phyloP scores from a whole-genome alignment of 2,329 filamentous ascomycete genomes.

The Trichophaea hybrida region DNA sequence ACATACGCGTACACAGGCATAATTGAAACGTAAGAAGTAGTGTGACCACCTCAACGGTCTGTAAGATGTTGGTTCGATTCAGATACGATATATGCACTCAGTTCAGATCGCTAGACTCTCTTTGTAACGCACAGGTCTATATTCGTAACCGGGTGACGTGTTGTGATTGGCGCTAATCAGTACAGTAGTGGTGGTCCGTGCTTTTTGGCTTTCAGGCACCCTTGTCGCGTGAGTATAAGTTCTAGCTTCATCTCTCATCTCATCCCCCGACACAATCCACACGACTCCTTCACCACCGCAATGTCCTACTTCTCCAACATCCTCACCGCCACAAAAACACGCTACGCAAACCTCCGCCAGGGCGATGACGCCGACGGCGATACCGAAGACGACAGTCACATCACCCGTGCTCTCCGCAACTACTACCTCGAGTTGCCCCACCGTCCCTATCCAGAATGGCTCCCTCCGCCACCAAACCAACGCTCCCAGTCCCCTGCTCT shows the following conservation, averaged over 20 bases:
- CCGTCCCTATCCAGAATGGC: slow-evolving; percentile 66
- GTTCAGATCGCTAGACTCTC: too few species aligned
- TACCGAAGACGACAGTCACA: slow-evolving; percentile 80
- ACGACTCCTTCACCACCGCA: background rate
- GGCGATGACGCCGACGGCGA: slow-evolving; percentile 53
- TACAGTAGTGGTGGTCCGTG: background rate
- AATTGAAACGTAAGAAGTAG: too few species aligned
- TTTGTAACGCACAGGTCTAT: too few species aligned
- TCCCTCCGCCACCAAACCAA: slow-evolving; percentile 64
- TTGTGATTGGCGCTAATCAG: too few species aligned
- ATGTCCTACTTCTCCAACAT: slow-evolving; percentile 24
- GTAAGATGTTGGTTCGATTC: too few species aligned
- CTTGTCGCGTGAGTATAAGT: background rate
- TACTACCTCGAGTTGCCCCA: slow-evolving; percentile 79
- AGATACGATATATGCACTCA: too few species aligned
- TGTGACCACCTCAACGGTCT: too few species aligned
- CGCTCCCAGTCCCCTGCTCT: slow-evolving; percentile 41
- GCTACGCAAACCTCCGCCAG: slow-evolving; percentile 47
- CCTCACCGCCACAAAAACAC: slow-evolving; percentile 23
- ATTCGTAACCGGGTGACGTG: too few species aligned
- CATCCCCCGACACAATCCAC: background rate
- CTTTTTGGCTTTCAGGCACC: background rate
- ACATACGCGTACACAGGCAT: too few species aligned
- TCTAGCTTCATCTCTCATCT: background rate
- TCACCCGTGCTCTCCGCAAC: slow-evolving; percentile 78